Conservation (phyloP, 129 eudicot species). For the Solidago caesia region DNA sequence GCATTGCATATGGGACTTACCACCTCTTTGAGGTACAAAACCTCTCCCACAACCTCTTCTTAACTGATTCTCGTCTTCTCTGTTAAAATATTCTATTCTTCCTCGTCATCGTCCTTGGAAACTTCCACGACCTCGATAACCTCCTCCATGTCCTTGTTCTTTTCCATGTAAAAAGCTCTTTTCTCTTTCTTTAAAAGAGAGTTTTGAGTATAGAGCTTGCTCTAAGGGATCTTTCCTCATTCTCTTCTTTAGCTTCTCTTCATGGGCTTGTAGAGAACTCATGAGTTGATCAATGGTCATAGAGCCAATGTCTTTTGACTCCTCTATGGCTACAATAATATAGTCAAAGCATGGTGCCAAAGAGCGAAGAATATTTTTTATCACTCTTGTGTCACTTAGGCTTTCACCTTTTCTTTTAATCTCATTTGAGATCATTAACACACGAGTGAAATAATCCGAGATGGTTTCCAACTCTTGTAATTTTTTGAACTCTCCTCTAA, state of each 20-base stretch:
- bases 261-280: background rate
- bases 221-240: conserved; percentile 1
- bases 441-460: too few species aligned
- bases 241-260: background rate
- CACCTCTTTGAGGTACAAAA: too few species aligned
- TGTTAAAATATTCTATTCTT: background rate
- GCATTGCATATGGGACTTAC: background rate
- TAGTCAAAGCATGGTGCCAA: background rate
- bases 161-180: background rate
- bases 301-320: background rate
- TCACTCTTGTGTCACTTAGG: too few species aligned
- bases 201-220: background rate
- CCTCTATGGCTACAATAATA: background rate
- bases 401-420: too few species aligned
- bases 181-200: background rate
- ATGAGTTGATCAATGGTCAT: background rate
- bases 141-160: background rate
- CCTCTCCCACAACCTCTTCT: background rate
- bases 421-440: too few species aligned
- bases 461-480: too few species aligned
- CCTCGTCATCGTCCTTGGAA: background rate
- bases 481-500: too few species aligned
- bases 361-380: background rate
- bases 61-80: background rate
- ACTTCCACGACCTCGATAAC: background rate